These are phyloP conservation scores for Biancaea sappan DNA, from an alignment of 306 rosid species.

Conservation along the genomic window DNA sequence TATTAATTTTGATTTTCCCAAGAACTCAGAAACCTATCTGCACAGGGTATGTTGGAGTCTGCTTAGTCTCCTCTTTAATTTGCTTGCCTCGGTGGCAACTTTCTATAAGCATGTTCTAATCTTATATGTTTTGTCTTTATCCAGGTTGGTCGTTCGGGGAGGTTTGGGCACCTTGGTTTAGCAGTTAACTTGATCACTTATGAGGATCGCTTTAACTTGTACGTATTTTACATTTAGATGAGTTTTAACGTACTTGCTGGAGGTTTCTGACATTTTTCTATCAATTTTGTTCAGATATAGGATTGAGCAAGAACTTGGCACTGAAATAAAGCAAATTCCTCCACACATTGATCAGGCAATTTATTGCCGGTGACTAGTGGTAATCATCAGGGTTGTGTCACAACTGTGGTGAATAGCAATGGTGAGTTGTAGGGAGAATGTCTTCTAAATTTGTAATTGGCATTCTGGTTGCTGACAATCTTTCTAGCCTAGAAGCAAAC, in stretches of 20 bases:
- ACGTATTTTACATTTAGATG: slow-evolving; percentile 37
- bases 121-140: slow-evolving; percentile 36
- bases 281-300: slow-evolving; percentile 64
- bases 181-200: slow-evolving; percentile 98
- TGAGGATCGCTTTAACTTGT: slow-evolving; percentile 98
- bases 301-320: slow-evolving; percentile 98
- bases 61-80: background rate
- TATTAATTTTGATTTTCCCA: slow-evolving; percentile 96
- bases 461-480: slow-evolving; percentile 1
- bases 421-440: slow-evolving; percentile 32
- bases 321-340: slow-evolving; percentile 95
- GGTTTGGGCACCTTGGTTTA: slow-evolving; percentile 99
- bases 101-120: background rate
- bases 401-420: slow-evolving; percentile 47
- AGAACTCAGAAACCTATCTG: slow-evolving; percentile 94
- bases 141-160: slow-evolving; percentile 99
- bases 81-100: background rate
- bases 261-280: slow-evolving; percentile 20
- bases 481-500: slow-evolving; percentile 1
- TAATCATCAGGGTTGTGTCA: slow-evolving; percentile 38
- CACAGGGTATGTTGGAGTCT: slow-evolving; percentile 76
- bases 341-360: slow-evolving; percentile 98
- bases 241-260: slow-evolving; percentile 12
- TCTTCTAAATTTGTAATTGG: slow-evolving; percentile 20
- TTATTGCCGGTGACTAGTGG: slow-evolving; percentile 76